These are phyloP conservation scores for Tarenaya hassleriana DNA, from an alignment of 345 rosid species.

Conservation along the genomic window DNA sequence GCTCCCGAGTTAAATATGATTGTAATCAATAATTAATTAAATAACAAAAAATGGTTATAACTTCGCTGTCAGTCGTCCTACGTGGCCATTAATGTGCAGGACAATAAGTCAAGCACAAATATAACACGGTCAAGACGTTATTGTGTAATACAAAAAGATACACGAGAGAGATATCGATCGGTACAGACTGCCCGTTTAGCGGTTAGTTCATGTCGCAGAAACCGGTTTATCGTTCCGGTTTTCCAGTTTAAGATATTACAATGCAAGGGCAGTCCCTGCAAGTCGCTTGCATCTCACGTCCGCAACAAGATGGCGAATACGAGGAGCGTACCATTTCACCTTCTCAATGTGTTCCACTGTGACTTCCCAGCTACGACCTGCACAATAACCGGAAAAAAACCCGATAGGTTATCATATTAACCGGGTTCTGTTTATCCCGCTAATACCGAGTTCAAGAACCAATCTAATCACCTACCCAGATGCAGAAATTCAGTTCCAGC, in stretches of 20 bases:
- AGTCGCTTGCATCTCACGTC: slow-evolving; percentile 58
- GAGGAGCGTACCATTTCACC: slow-evolving; percentile 96
- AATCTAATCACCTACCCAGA: not conserved
- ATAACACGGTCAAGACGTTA: too few species aligned
- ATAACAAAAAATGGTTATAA: too few species aligned
- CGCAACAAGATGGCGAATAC: slow-evolving; percentile 82
- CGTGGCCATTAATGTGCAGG: too few species aligned
- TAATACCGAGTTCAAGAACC: slow-evolving; percentile 1
- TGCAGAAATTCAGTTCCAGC: not conserved
- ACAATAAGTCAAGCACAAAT: too few species aligned
- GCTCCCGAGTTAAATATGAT: too few species aligned
- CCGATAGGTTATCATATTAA: not conserved
- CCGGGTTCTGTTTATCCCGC: not conserved
- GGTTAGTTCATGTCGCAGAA: too few species aligned
- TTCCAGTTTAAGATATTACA: slow-evolving; percentile 15
- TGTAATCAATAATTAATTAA: too few species aligned
- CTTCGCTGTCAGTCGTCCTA: too few species aligned
- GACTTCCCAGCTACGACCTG: slow-evolving; percentile 78
- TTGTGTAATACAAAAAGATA: too few species aligned
- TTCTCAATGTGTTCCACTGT: slow-evolving; percentile 61
- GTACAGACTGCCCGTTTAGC: too few species aligned
- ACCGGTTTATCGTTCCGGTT: not conserved
- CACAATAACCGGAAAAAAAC: slow-evolving; percentile 15
- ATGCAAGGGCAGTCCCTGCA: slow-evolving; percentile 13
- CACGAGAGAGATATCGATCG: too few species aligned